Percentiles rank a stretch among this genome's conserved stretches.
Conservation (phyloP, 345 rosid species). For the Hibiscus trionum region DNA sequence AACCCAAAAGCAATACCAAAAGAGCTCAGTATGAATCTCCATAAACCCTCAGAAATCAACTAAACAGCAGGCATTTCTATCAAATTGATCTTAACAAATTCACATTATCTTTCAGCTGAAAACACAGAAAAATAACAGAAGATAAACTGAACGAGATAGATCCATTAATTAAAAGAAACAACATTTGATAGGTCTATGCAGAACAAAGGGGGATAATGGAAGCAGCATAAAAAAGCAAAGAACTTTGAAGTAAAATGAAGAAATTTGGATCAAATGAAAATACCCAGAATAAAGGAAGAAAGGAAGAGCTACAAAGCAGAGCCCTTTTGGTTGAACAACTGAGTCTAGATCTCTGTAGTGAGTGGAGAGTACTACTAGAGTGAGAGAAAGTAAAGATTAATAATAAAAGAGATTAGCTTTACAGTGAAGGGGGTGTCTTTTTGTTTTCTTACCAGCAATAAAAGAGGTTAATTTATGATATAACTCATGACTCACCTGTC, state of each 20-base stretch:
- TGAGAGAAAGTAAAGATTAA: background rate
- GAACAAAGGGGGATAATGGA: background rate
- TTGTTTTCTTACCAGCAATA: background rate
- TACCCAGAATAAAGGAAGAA: slow-evolving; percentile 14
- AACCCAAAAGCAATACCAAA: slow-evolving; percentile 2
- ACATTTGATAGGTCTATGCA: background rate
- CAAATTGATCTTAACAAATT: background rate
- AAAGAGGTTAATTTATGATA: background rate
- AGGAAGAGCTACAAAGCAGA: background rate
- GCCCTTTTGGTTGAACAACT: background rate
- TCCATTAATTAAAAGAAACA: slow-evolving; percentile 1
- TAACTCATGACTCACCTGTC: background rate
- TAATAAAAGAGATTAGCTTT: background rate
- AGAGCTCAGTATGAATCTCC: background rate
- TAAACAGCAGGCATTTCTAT: background rate
- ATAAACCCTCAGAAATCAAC: background rate
- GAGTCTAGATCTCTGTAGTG: slow-evolving; percentile 4
- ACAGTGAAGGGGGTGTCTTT: background rate
- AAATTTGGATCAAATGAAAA: slow-evolving; percentile 4
- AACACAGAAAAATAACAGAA: background rate
- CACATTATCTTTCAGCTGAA: slow-evolving; percentile 3
- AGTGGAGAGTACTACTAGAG: background rate
- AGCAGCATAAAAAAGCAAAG: background rate
- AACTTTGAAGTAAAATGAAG: background rate
- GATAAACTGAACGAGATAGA: background rate